These are phyloP conservation scores for Didymella sp. DNA, from an alignment of 2,329 filamentous ascomycete species.

Conservation along the genomic window DNA sequence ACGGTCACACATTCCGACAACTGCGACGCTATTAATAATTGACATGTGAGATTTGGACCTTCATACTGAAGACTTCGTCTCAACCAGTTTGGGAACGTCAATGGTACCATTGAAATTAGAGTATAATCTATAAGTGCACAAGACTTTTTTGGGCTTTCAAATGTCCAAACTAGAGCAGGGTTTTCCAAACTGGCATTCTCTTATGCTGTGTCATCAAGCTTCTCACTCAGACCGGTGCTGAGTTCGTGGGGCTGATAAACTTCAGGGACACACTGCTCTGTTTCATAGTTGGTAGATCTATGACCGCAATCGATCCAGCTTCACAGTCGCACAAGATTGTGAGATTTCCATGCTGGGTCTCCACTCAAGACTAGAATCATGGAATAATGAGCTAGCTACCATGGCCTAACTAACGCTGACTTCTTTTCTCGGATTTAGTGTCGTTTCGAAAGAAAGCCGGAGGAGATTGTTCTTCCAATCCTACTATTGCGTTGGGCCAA, in stretches of 20 bases:
- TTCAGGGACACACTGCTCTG: slow-evolving; percentile 28
- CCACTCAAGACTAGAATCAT: too few relatives aligned
- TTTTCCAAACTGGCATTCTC: slow-evolving; percentile 11
- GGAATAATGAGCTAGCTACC: slow-evolving; percentile 25
- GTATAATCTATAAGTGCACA: slow-evolving; percentile 1
- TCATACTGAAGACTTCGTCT: background rate
- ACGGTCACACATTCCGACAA: background rate
- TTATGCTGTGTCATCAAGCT: slow-evolving; percentile 20
- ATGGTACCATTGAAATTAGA: slow-evolving; percentile 1
- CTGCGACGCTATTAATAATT: background rate
- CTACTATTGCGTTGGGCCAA: slow-evolving; percentile 25
- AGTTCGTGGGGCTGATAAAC: slow-evolving; percentile 9
- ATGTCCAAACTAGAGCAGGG: slow-evolving; percentile 18
- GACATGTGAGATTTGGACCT: background rate
- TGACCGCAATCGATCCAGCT: slow-evolving; percentile 21
- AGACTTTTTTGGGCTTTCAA: background rate
- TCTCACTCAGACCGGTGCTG: slow-evolving; percentile 12
- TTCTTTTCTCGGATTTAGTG: slow-evolving; percentile 23
- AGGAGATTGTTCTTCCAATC: slow-evolving; percentile 29
- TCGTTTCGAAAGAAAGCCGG: slow-evolving; percentile 19
- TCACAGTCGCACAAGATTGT: slow-evolving; percentile 29
- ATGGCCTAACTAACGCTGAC: slow-evolving; percentile 20
- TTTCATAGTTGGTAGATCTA: slow-evolving; percentile 22
- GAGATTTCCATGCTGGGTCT: slow-evolving; percentile 12
- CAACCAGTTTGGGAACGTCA: background rate